phyloP scores from a whole-genome alignment of 2,329 filamentous ascomycete species.

The Fonsecaea multimorphosa region DNA sequence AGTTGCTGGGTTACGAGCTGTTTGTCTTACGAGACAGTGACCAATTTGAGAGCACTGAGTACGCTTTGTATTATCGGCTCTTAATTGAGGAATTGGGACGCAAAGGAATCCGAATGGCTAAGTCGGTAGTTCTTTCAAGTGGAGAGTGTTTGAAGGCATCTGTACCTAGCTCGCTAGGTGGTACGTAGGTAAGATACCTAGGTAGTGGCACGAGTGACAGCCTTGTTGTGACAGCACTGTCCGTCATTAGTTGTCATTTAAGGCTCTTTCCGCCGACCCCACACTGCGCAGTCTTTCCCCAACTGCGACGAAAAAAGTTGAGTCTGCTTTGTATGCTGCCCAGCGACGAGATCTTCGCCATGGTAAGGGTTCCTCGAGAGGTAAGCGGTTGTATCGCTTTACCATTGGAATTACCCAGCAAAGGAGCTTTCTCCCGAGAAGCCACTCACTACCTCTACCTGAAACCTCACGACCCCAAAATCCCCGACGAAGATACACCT shows the following conservation, averaged over 20 bases:
- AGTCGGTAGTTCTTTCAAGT: background rate
- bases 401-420: constrained; percentile 68
- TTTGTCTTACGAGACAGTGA: background rate
- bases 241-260: background rate
- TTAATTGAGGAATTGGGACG: background rate
- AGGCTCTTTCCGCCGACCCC: background rate
- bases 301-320: constrained; percentile 25
- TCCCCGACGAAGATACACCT: constrained; percentile 72
- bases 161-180: too few species aligned
- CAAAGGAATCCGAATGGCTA: background rate
- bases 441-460: constrained; percentile 85
- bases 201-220: background rate
- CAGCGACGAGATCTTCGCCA: constrained; percentile 30
- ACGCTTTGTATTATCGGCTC: background rate
- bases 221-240: background rate
- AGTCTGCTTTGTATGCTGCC: background rate
- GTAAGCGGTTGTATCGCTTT: constrained; percentile 72
- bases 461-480: constrained; percentile 79
- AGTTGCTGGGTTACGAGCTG: background rate
- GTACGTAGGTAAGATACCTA: too few species aligned
- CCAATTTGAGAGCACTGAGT: background rate
- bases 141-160: background rate
- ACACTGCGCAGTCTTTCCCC: background rate
- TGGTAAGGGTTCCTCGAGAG: constrained; percentile 47
- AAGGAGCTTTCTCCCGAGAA: constrained; percentile 66